Evolutionary conservation across 2,329 filamentous ascomycete genomes (phyloP).

Genomic region (Juglanconis juglandina): DNA sequence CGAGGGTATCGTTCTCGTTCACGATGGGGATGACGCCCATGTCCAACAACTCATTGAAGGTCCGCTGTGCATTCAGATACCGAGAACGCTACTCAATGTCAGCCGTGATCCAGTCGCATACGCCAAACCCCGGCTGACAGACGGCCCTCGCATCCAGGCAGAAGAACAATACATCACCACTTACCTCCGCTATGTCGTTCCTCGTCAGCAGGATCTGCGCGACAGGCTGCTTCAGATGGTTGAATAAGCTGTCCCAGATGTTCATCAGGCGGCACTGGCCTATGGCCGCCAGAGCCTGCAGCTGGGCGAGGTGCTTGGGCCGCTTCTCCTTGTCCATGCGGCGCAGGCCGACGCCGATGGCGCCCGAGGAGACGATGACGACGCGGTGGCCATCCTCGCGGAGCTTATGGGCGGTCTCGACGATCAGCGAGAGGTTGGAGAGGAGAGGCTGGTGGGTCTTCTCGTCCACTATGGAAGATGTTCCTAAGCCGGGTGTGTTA

Average conservation of each 20-base stretch:
- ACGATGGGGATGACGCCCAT: conserved; percentile 98
- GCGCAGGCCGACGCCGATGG: conserved; percentile 88
- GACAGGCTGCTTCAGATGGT: conserved; percentile 81
- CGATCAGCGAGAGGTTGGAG: conserved; percentile 85
- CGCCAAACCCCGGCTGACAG: no score
- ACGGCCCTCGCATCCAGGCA: neutral
- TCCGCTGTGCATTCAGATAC: conserved; percentile 96
- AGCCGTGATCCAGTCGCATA: conserved; percentile 19
- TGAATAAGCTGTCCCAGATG: conserved; percentile 91
- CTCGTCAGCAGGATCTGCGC: conserved; percentile 92
- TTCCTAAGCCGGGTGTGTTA: conserved; percentile 56
- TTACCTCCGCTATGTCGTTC: conserved; percentile 91
- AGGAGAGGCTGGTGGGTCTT: conserved; percentile 89
- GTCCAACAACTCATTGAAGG: conserved; percentile 80
- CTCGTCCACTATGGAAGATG: conserved; percentile 98
- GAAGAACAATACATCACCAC: conserved; percentile 24
- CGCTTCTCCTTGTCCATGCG: conserved; percentile 84
- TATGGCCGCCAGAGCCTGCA: conserved; percentile 91
- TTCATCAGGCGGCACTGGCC: conserved; percentile 94
- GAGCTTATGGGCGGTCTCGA: conserved; percentile 86
- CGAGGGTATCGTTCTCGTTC: conserved; percentile 96
- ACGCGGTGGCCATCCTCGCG: conserved; percentile 90
- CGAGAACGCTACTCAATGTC: conserved; percentile 64
- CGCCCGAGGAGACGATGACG: conserved; percentile 93
- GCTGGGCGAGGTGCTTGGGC: conserved; percentile 83